These are phyloP conservation scores for peach (Prunus persica) DNA, from an alignment of 306 rosid species.

Conservation along the genomic window Prunus_persica_NCBIv2 NC_034009.1:11370501-11371000, in stretches of 20 bases:
- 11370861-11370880: constrained; percentile 24
- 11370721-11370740: background rate
- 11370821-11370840: constrained; percentile 21
- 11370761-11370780: constrained; percentile 1
- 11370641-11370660: constrained; percentile 66
- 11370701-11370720: background rate
- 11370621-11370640: constrained; percentile 70
- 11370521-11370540: constrained; percentile 33
- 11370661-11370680: constrained; percentile 84
- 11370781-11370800: background rate
- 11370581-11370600: constrained; percentile 24
- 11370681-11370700: constrained; percentile 73
- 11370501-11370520: constrained; percentile 44
- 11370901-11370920: constrained; percentile 51
- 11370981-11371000: background rate
- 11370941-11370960: constrained; percentile 46
- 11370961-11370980: background rate
- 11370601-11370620: background rate
- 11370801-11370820: constrained; percentile 11
- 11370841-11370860: constrained; percentile 1
- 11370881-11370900: constrained; percentile 48
- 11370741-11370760: background rate
- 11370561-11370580: background rate
- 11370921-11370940: constrained; percentile 53
- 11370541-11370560: constrained; percentile 43